Conservation (phyloP, 164 flowering plant genomes). For the Paratinospora sagittata region DNA sequence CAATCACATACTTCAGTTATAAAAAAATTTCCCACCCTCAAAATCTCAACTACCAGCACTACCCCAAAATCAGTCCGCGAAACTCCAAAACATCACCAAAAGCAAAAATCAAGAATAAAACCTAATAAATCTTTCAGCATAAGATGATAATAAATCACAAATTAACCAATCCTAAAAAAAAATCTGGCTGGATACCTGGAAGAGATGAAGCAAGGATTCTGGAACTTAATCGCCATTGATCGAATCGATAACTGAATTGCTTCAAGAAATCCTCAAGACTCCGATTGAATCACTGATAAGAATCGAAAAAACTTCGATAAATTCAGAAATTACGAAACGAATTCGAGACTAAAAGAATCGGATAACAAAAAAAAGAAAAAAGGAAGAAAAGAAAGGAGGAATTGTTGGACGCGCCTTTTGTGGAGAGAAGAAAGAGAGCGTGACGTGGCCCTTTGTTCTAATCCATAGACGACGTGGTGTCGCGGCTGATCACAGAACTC, state of each 20-base stretch:
- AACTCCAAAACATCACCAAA: neutral
- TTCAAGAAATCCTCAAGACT: neutral
- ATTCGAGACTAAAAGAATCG: too few species aligned
- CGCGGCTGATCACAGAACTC: too few species aligned
- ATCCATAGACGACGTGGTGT: too few species aligned
- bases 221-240: constrained; percentile 13
- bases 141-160: neutral
- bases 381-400: too few species aligned
- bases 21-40: neutral
- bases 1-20: neutral
- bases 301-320: too few species aligned
- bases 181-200: constrained; percentile 5
- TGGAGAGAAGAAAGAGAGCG: too few species aligned
- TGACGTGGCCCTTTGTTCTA: too few species aligned
- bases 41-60: too few species aligned
- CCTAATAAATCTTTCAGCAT: too few species aligned
- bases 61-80: neutral
- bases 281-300: neutral
- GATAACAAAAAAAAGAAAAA: too few species aligned
- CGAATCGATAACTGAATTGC: neutral
- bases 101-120: neutral
- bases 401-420: too few species aligned
- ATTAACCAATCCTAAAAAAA: neutral
- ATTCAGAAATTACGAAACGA: too few species aligned
- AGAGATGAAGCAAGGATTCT: constrained; percentile 12